These are phyloP conservation scores for Coccomyxa sp. DNA, from an alignment of 139 green algal genomes.

Conservation along the genomic window DNA sequence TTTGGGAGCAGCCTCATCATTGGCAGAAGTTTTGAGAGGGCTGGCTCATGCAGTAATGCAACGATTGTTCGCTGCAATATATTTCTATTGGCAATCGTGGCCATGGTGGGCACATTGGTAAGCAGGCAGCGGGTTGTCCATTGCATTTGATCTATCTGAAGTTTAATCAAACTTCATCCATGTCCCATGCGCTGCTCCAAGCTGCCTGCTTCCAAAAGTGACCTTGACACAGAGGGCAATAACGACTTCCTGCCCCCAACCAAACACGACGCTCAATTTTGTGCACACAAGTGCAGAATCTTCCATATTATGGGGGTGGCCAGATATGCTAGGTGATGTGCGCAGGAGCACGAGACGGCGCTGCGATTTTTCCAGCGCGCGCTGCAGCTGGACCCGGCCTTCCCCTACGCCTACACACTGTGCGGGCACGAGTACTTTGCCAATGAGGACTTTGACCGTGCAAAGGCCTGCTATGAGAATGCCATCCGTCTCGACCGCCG, in stretches of 20 bases:
- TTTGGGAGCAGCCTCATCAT: too few species aligned
- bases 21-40: too few species aligned
- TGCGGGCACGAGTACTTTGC: constrained; percentile 89
- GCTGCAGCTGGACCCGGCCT: constrained; percentile 75
- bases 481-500: constrained; percentile 79
- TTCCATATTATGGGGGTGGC: neutral
- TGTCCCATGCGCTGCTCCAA: neutral
- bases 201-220: neutral
- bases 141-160: too few species aligned
- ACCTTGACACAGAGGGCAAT: too few species aligned
- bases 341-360: constrained; percentile 78
- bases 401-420: constrained; percentile 89
- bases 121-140: too few species aligned
- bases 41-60: too few species aligned
- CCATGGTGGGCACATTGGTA: too few species aligned
- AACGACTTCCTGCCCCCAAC: too few species aligned
- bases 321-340: neutral
- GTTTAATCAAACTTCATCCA: too few species aligned
- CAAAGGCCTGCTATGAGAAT: constrained; percentile 72
- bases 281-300: neutral
- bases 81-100: too few species aligned
- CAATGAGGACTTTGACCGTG: constrained; percentile 89
- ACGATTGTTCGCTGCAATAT: too few species aligned
- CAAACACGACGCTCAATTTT: neutral
- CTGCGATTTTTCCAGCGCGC: constrained; percentile 84